These are phyloP conservation scores for Anthoceros angustus DNA, from an alignment of 225 moss, liverwort and hornwort species.

Conservation along the genomic window DNA sequence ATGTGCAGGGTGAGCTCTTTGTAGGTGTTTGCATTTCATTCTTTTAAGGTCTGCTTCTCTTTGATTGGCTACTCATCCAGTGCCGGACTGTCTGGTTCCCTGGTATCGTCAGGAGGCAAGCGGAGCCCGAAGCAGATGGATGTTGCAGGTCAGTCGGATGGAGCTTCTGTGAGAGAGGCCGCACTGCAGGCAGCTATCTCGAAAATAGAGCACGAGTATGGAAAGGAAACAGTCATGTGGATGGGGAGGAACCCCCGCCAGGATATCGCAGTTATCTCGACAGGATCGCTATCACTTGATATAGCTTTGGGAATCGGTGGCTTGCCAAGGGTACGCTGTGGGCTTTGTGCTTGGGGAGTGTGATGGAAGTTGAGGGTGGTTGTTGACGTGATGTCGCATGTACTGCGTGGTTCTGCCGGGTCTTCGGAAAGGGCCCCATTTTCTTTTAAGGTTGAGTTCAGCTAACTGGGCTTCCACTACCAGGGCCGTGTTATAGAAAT, in stretches of 20 bases:
- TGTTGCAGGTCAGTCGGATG: conserved; percentile 20
- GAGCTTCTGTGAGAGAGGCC: conserved; percentile 23
- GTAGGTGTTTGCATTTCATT: not conserved
- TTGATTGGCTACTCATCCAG: not conserved
- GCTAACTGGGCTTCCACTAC: not conserved
- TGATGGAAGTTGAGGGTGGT: conserved; percentile 15
- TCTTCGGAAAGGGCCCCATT: not conserved
- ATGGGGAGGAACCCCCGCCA: conserved; percentile 36
- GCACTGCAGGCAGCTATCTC: conserved; percentile 45
- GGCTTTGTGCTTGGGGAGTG: conserved; percentile 36
- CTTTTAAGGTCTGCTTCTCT: not conserved
- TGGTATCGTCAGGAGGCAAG: conserved; percentile 21
- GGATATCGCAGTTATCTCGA: conserved; percentile 49
- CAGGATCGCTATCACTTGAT: conserved; percentile 63
- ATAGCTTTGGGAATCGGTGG: conserved; percentile 67
- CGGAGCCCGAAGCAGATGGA: conserved; percentile 26
- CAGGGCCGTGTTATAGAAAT: conserved; percentile 26
- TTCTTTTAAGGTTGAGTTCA: not conserved
- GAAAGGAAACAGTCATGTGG: conserved; percentile 68
- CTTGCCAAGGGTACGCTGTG: conserved; percentile 38
- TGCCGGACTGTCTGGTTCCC: not conserved
- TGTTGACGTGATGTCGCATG: not conserved
- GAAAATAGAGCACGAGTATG: conserved; percentile 47
- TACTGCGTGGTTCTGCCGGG: not conserved
- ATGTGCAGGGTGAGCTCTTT: not conserved